Percentiles rank a stretch among this genome's conserved stretches.
phyloP scores from a whole-genome alignment of 163 green algal species.

The Chlorella variabilis region DNA sequence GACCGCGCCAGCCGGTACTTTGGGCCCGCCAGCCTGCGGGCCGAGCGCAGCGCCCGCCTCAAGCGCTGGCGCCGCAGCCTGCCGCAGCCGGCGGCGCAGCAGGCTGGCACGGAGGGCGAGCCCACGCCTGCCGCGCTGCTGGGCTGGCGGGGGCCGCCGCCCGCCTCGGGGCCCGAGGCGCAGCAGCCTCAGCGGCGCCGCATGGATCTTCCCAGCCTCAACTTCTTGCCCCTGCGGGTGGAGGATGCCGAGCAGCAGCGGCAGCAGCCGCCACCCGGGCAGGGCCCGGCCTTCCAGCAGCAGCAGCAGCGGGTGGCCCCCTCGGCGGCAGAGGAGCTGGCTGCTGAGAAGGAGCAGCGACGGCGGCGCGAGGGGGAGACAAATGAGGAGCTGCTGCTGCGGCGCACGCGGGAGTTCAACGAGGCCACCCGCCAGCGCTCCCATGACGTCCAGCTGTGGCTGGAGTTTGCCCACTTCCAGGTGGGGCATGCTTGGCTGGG shows the following conservation, averaged over 20 bases:
- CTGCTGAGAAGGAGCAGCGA: neutral
- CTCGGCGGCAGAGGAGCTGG: constrained; percentile 19
- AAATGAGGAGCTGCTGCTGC: constrained; percentile 66
- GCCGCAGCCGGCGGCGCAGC: neutral
- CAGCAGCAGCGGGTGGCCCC: neutral
- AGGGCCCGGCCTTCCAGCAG: neutral
- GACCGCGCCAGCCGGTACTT: constrained; percentile 18
- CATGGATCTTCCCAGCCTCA: constrained; percentile 10
- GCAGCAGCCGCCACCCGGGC: neutral
- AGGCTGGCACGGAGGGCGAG: neutral
- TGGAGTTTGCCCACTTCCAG: constrained; percentile 86
- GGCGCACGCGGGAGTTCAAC: constrained; percentile 79
- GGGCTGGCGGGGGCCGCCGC: neutral
- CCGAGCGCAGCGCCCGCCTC: constrained; percentile 37
- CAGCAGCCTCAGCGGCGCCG: neutral
- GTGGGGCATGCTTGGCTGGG: neutral
- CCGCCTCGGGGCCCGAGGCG: neutral
- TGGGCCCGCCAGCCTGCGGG: constrained; percentile 9
- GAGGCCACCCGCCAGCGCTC: constrained; percentile 66
- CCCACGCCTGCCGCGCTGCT: neutral
- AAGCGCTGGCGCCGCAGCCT: constrained; percentile 32
- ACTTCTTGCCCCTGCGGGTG: constrained; percentile 10
- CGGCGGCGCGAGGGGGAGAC: constrained; percentile 36
- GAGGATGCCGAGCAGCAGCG: neutral
- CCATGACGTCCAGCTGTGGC: constrained; percentile 78